phyloP scores from a whole-genome alignment of 352 stramenopile genomes.

The Pythium plurisporium region DNA sequence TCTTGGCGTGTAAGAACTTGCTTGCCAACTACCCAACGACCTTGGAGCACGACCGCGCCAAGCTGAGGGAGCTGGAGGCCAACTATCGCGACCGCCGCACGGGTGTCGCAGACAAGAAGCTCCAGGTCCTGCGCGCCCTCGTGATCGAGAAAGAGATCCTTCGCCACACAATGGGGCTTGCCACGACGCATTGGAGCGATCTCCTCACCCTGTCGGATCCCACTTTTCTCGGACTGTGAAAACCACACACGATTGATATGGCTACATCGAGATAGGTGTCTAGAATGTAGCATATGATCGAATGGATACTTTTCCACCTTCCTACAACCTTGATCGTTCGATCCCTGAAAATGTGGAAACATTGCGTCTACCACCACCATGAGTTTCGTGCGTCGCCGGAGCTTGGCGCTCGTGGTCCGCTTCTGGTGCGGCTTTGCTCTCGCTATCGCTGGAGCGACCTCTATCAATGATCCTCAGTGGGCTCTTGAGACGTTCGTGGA shows the following conservation, averaged over 20 bases:
- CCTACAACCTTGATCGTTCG: conserved; percentile 1
- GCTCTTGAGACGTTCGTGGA: conserved; percentile 26
- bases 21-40: conserved; percentile 26
- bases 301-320: conserved; percentile 12
- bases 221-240: conserved; percentile 29
- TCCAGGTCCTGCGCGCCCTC: conserved; percentile 39
- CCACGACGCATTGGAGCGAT: conserved; percentile 37
- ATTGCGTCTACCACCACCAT: background rate
- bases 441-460: background rate
- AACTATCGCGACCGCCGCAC: conserved; percentile 5
- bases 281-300: background rate
- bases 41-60: conserved; percentile 15
- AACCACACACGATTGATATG: no score
- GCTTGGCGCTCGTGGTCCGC: background rate
- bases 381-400: background rate
- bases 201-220: conserved; percentile 43
- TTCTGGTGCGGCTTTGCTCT: background rate
- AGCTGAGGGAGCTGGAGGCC: conserved; percentile 7
- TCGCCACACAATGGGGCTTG: conserved; percentile 41
- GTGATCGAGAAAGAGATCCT: conserved; percentile 63
- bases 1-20: conserved; percentile 25
- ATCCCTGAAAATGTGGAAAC: background rate
- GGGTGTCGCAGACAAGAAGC: background rate
- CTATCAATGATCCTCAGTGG: background rate
- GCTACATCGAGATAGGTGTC: conserved; percentile 12